A percentile compares a stretch with the other conserved stretches of the same genome.
These are phyloP conservation scores for Rhodotorula sp. DNA, from an alignment of 1,284 basidiomycete species.

Conservation along the genomic window DNA sequence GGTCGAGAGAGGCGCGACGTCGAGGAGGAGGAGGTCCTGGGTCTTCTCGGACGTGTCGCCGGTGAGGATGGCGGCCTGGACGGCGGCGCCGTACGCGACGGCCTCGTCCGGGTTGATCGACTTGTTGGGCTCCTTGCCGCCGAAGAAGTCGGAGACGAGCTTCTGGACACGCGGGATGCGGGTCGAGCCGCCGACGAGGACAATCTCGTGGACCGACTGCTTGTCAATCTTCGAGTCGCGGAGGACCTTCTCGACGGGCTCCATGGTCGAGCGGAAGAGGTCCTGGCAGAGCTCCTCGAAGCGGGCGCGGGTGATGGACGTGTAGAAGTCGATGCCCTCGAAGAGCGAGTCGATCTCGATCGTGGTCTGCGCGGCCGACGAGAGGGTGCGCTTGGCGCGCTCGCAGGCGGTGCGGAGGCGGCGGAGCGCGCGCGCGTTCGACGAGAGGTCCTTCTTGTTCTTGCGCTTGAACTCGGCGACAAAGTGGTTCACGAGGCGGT, in stretches of 20 bases:
- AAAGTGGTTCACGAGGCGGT: conserved; percentile 94
- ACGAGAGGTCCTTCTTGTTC: conserved; percentile 93
- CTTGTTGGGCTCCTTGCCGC: conserved; percentile 69
- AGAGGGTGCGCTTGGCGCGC: conserved; percentile 97
- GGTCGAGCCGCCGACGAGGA: conserved; percentile 96
- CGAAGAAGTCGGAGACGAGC: conserved; percentile 98
- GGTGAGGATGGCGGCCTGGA: conserved; percentile 96
- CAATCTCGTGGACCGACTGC: conserved; percentile 89
- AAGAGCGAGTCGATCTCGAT: conserved; percentile 96
- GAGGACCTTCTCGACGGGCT: conserved; percentile 98
- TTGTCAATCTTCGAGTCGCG: conserved; percentile 99
- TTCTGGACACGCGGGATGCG: conserved; percentile 98
- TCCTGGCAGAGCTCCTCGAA: conserved; percentile 99
- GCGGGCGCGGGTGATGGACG: conserved; percentile 94
- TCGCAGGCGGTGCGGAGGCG: conserved; percentile 97
- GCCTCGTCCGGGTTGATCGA: conserved; percentile 99
- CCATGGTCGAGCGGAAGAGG: conserved; percentile 93
- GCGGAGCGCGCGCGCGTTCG: conserved; percentile 92
- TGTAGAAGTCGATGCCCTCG: conserved; percentile 98
- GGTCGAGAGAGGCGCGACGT: conserved; percentile 92
- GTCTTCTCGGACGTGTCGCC: conserved; percentile 99
- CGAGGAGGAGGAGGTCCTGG: conserved; percentile 94
- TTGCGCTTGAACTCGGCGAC: conserved; percentile 98
- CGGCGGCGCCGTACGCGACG: conserved; percentile 98
- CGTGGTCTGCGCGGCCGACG: conserved; percentile 92